phyloP scores from a whole-genome alignment of 768 basidiomycete species.

The Boletus rubescentipes region DNA sequence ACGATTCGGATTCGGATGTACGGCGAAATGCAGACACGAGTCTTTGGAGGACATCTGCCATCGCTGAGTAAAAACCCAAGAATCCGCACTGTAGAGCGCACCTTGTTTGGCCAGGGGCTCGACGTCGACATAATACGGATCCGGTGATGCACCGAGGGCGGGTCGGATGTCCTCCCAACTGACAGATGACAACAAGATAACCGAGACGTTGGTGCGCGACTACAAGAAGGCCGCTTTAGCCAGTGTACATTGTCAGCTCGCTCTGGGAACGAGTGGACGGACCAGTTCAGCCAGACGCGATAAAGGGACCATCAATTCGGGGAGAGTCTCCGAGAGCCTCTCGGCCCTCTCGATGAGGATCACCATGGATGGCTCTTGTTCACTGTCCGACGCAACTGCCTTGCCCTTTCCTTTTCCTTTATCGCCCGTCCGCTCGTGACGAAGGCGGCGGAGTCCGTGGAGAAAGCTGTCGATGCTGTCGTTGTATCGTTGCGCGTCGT shows the following conservation, averaged over 20 bases:
- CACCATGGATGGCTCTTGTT: conserved; percentile 42
- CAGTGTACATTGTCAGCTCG: background rate
- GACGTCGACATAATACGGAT: conserved; percentile 68
- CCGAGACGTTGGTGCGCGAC: conserved; percentile 58
- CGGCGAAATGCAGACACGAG: conserved; percentile 41
- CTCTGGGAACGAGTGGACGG: conserved; percentile 17
- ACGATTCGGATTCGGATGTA: conserved; percentile 2
- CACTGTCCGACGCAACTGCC: conserved; percentile 13
- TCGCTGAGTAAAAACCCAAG: background rate
- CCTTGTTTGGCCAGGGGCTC: conserved; percentile 56
- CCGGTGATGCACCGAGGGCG: conserved; percentile 63
- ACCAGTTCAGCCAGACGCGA: conserved; percentile 74
- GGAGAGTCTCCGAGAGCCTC: conserved; percentile 56
- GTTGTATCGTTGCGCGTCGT: conserved; percentile 49
- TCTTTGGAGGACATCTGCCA: conserved; percentile 33
- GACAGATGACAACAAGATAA: conserved; percentile 62
- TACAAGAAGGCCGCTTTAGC: conserved; percentile 34
- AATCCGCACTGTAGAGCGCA: conserved; percentile 23
- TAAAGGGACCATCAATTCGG: conserved; percentile 68
- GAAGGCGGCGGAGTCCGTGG: conserved; percentile 55
- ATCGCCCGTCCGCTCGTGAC: conserved; percentile 14
- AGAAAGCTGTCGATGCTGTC: conserved; percentile 67
- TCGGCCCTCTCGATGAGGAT: conserved; percentile 70
- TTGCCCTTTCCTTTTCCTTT: conserved; percentile 33
- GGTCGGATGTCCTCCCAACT: conserved; percentile 77